Evolutionary conservation across 2,329 filamentous ascomycete genomes (phyloP), one percentile per base, ranked within the genome.

Genomic region (Aspergillus nomiae): DNA sequence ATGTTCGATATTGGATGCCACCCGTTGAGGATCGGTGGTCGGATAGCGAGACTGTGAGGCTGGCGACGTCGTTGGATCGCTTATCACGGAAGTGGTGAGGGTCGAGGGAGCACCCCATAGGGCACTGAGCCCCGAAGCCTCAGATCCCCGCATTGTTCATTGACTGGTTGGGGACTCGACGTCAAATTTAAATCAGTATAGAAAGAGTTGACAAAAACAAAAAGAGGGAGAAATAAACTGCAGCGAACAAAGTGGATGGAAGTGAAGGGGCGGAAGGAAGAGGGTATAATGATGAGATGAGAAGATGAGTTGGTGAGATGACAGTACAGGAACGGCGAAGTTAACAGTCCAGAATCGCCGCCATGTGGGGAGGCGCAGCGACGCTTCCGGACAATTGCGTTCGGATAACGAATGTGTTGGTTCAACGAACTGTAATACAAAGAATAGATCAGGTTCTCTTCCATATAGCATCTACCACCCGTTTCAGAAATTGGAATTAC

Each of bases 111-210:
- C 69, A 68, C 68, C 72, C 62, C 68, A 73, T 70, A 74, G 69
- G 71, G 71, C 73, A 73, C 70, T 71, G 67, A 71, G 71, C 71
- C 71, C 73, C 74, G 75, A 74, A 75, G 74, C 73, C 73, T 78
- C 75, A 76, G 61, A 69, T 71, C 71, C 73, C 73, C 75, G 75
- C 76, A 78, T 78, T 65, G 73, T 77, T 77, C 75, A 77, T 77
- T 67, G 69, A 76, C 70, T 66, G 61, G 57, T 46, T 30, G 51
- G 38, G 24, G 48, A 50, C 56, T 34, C 14, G 19, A 24, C 14
- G 48, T 24, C 46, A 21, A 50, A 38, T 38, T 53, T 56, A 53
- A 48, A 21, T 32, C 1, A 41, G 56, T 46, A 55, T 61, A 43
- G 45, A 51, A 51, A 41, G 36, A 45, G 19, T 57, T 45, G 56